A percentile compares a stretch with the other conserved stretches of the same genome.
Evolutionary conservation across 2,329 filamentous ascomycete genomes (phyloP).

Genomic region (Exophiala xenobiotica): DNA sequence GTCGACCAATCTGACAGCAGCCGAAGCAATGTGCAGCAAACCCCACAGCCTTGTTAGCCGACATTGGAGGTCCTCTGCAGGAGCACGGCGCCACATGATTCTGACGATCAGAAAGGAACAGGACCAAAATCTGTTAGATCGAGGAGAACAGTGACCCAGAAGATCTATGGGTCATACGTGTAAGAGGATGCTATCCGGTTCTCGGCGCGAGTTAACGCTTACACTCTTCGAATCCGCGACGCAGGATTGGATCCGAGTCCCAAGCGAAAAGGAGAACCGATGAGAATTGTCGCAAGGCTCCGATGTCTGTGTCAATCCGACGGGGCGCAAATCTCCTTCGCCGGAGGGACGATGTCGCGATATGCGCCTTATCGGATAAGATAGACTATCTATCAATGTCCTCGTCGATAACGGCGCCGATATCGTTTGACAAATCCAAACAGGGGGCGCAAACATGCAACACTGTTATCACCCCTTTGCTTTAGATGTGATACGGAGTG

Average conservation of each 20-base stretch:
- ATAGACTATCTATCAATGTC: neutral
- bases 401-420: neutral
- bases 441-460: neutral
- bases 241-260: too few species aligned
- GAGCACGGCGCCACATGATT: neutral
- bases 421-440: neutral
- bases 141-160: too few species aligned
- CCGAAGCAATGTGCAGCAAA: neutral
- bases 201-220: too few species aligned
- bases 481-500: neutral
- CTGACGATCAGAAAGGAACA: neutral
- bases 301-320: neutral
- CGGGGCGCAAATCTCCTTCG: neutral
- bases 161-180: too few species aligned
- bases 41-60: constrained; percentile 1
- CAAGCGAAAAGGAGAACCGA: too few species aligned
- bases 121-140: neutral
- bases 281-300: too few species aligned
- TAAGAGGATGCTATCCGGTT: too few species aligned
- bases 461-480: neutral
- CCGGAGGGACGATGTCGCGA: neutral
- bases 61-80: neutral
- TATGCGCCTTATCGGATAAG: neutral
- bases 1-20: neutral
- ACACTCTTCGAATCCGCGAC: too few species aligned